Evolutionary conservation across 1,139 yeast species (phyloP).

Genomic region (Protomyces pachydermus): DNA sequence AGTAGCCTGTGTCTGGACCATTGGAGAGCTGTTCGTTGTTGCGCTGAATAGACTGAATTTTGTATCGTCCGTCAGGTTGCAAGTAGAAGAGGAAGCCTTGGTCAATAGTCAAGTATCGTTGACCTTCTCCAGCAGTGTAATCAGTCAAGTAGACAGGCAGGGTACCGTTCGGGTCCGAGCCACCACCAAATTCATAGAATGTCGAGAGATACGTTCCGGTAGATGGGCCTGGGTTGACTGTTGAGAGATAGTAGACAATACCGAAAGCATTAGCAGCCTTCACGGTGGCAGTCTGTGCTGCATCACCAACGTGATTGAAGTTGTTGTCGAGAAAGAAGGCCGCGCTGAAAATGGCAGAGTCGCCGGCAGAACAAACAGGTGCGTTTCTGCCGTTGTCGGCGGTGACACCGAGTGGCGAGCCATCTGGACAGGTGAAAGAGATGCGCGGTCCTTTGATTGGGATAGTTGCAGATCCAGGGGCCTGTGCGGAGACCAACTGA

Average conservation of each 20-base stretch:
- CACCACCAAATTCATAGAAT: background rate
- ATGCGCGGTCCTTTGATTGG: background rate
- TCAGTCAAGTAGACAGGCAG: background rate
- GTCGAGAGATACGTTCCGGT: background rate
- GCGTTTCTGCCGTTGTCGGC: constrained; percentile 1
- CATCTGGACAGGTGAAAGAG: background rate
- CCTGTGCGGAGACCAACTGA: background rate
- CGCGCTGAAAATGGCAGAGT: background rate
- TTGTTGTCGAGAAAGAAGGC: background rate
- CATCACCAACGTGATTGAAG: background rate
- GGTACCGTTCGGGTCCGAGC: background rate
- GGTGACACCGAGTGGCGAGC: background rate
- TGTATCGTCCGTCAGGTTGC: constrained; percentile 24
- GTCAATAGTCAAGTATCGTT: background rate
- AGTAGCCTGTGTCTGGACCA: constrained; percentile 21
- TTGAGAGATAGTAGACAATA: background rate
- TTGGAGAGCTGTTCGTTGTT: constrained; percentile 3
- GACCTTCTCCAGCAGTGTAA: background rate
- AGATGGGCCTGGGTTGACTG: background rate
- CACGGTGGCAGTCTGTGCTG: background rate
- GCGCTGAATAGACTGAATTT: constrained; percentile 14
- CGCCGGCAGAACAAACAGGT: background rate
- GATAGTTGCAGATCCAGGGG: background rate
- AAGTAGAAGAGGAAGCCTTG: constrained; percentile 17
- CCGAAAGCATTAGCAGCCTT: background rate